Base-by-base conservation (phyloP, 1,284 basidiomycete species). In the Albatrellus sp. region DNA sequence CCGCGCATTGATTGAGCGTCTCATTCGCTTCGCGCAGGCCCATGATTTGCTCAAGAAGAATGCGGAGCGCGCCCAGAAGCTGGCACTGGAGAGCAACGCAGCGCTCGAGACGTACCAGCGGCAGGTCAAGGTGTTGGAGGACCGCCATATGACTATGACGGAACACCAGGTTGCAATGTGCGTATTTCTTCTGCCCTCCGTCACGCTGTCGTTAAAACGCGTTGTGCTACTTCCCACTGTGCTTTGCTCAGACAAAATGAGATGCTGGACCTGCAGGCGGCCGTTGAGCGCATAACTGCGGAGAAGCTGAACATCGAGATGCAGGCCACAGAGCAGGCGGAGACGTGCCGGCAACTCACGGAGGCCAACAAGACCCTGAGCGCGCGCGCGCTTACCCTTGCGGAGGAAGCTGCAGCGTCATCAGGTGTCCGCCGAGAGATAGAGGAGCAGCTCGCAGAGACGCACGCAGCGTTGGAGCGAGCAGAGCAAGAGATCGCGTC, bases 11-110 rank as follows among this genome's bases (percentile, higher is more conserved):
- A 84, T 91, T 52, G 88, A 90, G 59, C 74, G 90, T 38, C 65
- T 90, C 42, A 66, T 90, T 44, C 75, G 87, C 24, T 86, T 89
- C 54, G 88, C 86, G 1, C 79, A 87, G 59, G 87, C 89, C 43
- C 83, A 91, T 52, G 90, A 92, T 54, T 57, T 90, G 51, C 70
- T 91, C 51, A 91, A 90, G 72, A 84, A 81, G 63, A 93, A 93
- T 57, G 90, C 90, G 14, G 84, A 87, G 53, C 72, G 87, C 41
- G 90, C 90, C 10, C 86, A 90, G 67, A 89, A 88, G 60, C 70
- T 94, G 19, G 89, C 88, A 1, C 77, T 82, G 58, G 89, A 90
- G 47, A 84, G 82, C 39, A 80, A 77, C 48, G 58, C 59, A 12
- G 84, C 80, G 16, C 64, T 94, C 34, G 86, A 88, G 67, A 90